Conservation (phyloP, 352 stramenopile species). For the Phytophthora constricta region DNA sequence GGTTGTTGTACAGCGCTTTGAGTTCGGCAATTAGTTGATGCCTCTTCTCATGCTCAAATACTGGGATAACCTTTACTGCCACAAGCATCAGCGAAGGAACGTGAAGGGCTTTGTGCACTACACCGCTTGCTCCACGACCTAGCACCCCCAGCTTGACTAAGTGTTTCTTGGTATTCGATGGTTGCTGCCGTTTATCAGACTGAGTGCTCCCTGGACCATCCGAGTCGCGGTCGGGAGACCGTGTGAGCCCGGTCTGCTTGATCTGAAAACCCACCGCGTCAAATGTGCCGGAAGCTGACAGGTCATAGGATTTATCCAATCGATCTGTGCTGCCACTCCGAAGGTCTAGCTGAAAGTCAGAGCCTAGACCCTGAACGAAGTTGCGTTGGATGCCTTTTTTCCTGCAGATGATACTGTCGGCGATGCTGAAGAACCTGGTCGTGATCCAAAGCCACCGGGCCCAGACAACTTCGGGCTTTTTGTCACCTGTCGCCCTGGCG, state of each 20-base stretch:
- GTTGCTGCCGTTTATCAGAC: conserved; percentile 36
- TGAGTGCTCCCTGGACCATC: conserved; percentile 23
- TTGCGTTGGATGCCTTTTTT: conserved; percentile 78
- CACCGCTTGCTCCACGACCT: conserved; percentile 84
- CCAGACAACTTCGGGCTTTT: conserved; percentile 52
- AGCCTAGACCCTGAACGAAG: conserved; percentile 68
- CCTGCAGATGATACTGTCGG: conserved; percentile 49
- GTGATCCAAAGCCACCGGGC: conserved; percentile 17
- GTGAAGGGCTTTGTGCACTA: conserved; percentile 91
- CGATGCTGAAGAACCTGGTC: conserved; percentile 44
- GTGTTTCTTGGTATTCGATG: conserved; percentile 78
- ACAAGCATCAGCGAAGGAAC: conserved; percentile 90
- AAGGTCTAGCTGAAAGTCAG: conserved; percentile 78
- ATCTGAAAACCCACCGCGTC: conserved; percentile 85
- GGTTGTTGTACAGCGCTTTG: conserved; percentile 88
- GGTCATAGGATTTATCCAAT: conserved; percentile 81
- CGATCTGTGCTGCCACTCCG: conserved; percentile 57
- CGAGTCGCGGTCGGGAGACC: conserved; percentile 55
- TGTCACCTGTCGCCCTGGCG: conserved; percentile 36
- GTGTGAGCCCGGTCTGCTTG: conserved; percentile 81
- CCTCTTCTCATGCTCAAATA: conserved; percentile 90
- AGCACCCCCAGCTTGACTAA: conserved; percentile 85
- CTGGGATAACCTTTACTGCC: conserved; percentile 91
- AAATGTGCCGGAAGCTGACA: conserved; percentile 84
- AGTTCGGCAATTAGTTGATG: conserved; percentile 89